These are phyloP conservation scores for Pseudopithomyces maydicus DNA, from an alignment of 2,329 filamentous ascomycete genomes.

Conservation along the genomic window DNA sequence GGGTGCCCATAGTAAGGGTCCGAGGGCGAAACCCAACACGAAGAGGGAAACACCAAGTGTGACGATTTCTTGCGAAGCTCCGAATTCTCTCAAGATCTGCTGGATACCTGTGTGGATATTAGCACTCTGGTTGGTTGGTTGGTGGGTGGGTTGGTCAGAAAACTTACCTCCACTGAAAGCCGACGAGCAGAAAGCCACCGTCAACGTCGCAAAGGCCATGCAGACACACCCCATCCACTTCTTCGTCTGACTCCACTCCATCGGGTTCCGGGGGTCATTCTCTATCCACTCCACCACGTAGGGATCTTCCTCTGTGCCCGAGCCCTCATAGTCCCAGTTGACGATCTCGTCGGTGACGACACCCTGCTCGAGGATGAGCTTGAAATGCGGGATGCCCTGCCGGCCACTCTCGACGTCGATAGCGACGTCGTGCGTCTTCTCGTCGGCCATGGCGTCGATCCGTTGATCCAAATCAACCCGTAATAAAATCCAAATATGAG, in stretches of 20 bases:
- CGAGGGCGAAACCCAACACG: conserved; percentile 50
- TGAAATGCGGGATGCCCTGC: conserved; percentile 41
- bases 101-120: conserved; percentile 30
- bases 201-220: conserved; percentile 50
- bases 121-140: not conserved
- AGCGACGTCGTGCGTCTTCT: conserved; percentile 25
- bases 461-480: too few species aligned
- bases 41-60: conserved; percentile 51
- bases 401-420: conserved; percentile 43
- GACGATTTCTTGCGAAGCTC: conserved; percentile 46
- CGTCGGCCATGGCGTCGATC: conserved; percentile 12
- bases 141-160: not conserved
- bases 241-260: conserved; percentile 44
- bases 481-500: not conserved
- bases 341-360: conserved; percentile 43
- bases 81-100: conserved; percentile 47
- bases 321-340: conserved; percentile 49
- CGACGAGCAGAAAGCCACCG: conserved; percentile 51
- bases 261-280: conserved; percentile 53
- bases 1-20: conserved; percentile 56
- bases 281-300: conserved; percentile 54
- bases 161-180: conserved; percentile 46
- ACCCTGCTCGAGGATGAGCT: conserved; percentile 44
- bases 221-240: conserved; percentile 50
- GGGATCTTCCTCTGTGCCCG: conserved; percentile 51